Conservation (phyloP, 2,329 filamentous ascomycete species). For the Metarhizium brunneum region DNA sequence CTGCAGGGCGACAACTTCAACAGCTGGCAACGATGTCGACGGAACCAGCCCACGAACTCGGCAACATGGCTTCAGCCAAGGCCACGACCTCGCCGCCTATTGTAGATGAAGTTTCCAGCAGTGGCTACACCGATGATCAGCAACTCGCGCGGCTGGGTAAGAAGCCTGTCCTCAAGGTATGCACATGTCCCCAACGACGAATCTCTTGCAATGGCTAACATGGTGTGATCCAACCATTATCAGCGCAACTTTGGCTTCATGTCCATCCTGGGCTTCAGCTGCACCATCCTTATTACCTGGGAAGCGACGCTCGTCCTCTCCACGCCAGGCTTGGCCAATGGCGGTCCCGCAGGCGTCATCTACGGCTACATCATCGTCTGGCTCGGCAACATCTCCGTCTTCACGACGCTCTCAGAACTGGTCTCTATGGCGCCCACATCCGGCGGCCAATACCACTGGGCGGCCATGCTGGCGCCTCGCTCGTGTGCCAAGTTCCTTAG, state of each 20-base stretch:
- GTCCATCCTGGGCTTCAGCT: slow-evolving; percentile 42
- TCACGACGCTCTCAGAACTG: slow-evolving; percentile 29
- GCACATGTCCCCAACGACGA: background rate
- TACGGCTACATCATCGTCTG: slow-evolving; percentile 41
- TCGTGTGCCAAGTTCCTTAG: slow-evolving; percentile 42
- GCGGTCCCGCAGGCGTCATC: slow-evolving; percentile 42
- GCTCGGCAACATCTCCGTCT: slow-evolving; percentile 35
- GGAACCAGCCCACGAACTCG: background rate
- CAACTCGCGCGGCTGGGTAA: slow-evolving; percentile 19
- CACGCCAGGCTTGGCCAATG: slow-evolving; percentile 22
- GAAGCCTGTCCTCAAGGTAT: slow-evolving; percentile 19
- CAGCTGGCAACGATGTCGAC: background rate
- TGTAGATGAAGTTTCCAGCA: background rate
- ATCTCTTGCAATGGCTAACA: background rate
- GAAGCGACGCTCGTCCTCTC: slow-evolving; percentile 26
- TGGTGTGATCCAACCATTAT: background rate
- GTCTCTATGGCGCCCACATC: slow-evolving; percentile 38
- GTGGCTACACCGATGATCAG: background rate
- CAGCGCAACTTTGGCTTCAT: slow-evolving; percentile 40
- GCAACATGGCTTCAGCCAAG: background rate
- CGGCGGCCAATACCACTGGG: slow-evolving; percentile 54
- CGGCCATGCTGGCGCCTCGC: slow-evolving; percentile 40
- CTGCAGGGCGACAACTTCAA: background rate
- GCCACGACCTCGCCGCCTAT: background rate
- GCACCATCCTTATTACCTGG: slow-evolving; percentile 45